These are phyloP conservation scores for Aspergillus quadrilineatus DNA, from an alignment of 2,329 filamentous ascomycete genomes.

Conservation along the genomic window DNA sequence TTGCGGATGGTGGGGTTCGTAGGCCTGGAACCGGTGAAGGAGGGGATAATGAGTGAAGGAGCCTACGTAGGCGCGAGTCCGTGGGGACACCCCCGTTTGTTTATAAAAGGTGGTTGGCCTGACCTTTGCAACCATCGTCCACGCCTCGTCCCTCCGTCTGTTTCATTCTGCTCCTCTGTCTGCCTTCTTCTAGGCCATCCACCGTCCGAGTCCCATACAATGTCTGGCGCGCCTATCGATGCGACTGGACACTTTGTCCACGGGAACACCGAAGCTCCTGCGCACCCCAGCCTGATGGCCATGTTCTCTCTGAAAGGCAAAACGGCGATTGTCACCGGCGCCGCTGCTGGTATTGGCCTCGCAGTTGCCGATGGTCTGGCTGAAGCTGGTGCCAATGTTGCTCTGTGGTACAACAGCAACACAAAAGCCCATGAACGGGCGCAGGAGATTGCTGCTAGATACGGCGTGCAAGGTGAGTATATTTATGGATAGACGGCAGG, in stretches of 20 bases:
- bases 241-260: conserved; percentile 55
- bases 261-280: conserved; percentile 54
- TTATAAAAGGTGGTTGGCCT: conserved; percentile 2
- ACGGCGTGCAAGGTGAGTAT: conserved; percentile 59
- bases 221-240: conserved; percentile 24
- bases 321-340: conserved; percentile 69
- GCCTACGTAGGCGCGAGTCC: too few species aligned
- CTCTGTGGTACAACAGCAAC: conserved; percentile 72
- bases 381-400: conserved; percentile 70
- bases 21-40: neutral
- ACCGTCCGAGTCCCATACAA: too few species aligned
- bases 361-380: conserved; percentile 64
- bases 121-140: neutral
- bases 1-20: neutral
- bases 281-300: conserved; percentile 54
- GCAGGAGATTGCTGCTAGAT: conserved; percentile 62
- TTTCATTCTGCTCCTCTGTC: too few species aligned
- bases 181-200: neutral
- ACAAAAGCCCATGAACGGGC: conserved; percentile 62
- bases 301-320: conserved; percentile 69
- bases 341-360: conserved; percentile 68
- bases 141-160: too few species aligned
- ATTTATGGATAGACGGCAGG: conserved; percentile 51
- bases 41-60: neutral
- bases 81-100: too few species aligned